Evolutionary conservation across 73 alveolate genomes (phyloP).

Genomic region (Symbiodinium natans): DNA sequence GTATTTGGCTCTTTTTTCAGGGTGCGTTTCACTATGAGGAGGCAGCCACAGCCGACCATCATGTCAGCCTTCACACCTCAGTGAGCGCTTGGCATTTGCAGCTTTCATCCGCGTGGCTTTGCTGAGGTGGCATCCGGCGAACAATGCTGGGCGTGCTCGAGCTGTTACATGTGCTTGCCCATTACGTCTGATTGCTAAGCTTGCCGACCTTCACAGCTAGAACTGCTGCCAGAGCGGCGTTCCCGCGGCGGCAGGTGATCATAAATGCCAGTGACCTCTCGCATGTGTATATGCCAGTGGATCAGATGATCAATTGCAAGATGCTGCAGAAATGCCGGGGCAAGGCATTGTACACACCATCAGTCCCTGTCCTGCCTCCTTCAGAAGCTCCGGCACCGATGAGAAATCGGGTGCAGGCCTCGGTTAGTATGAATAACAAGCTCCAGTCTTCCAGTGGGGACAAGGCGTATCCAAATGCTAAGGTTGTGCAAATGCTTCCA

Average conservation of each 20-base stretch:
- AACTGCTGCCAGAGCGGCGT: conserved; percentile 38
- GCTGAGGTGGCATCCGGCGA: too few species aligned
- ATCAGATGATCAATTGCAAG: too few species aligned
- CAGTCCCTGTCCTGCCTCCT: conserved; percentile 31
- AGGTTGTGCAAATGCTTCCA: neutral
- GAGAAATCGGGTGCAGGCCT: conserved; percentile 59
- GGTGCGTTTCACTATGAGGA: too few species aligned
- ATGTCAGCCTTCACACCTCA: conserved; percentile 77
- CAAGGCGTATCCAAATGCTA: neutral
- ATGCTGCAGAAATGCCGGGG: too few species aligned
- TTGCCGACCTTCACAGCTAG: too few species aligned
- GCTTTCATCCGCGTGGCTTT: too few species aligned
- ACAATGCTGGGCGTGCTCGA: too few species aligned
- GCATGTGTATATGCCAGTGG: too few species aligned
- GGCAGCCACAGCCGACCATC: conserved; percentile 88
- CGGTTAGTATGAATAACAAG: neutral
- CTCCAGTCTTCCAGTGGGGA: neutral
- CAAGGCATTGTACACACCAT: too few species aligned
- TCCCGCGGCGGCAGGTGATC: conserved; percentile 24
- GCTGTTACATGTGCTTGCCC: too few species aligned
- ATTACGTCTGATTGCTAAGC: too few species aligned
- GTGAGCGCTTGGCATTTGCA: neutral
- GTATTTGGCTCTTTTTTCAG: too few species aligned
- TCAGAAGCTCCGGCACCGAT: conserved; percentile 12
- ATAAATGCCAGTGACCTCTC: conserved; percentile 40